Conservation (phyloP, 176 grass and related monocot genomes). For the Eleusine coracana region DNA sequence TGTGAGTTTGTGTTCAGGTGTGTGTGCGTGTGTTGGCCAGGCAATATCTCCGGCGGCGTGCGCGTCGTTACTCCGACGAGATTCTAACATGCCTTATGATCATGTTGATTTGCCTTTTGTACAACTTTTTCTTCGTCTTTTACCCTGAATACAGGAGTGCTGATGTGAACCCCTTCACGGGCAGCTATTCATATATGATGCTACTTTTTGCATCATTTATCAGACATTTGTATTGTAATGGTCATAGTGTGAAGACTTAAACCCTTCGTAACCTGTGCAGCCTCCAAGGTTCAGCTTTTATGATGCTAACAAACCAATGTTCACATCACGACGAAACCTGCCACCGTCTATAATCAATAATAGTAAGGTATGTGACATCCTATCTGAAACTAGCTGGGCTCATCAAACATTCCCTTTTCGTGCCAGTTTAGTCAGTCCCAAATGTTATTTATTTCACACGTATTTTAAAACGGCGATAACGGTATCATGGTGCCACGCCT, state of each 20-base stretch:
- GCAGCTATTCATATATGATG: background rate
- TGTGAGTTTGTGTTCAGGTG: too few species aligned
- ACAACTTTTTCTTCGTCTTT: background rate
- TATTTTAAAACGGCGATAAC: background rate
- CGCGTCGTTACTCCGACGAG: too few species aligned
- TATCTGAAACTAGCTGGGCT: conserved; percentile 2
- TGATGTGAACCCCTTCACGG: background rate
- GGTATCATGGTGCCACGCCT: background rate
- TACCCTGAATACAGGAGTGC: background rate
- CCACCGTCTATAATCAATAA: conserved; percentile 77
- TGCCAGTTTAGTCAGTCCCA: background rate
- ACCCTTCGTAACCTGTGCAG: conserved; percentile 42
- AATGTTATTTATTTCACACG: conserved; percentile 2
- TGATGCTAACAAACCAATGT: conserved; percentile 81
- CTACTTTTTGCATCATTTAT: background rate
- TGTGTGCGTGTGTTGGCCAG: too few species aligned
- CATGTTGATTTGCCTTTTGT: background rate
- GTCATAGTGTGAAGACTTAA: background rate
- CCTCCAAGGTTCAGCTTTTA: conserved; percentile 93
- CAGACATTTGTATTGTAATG: background rate
- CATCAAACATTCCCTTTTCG: background rate
- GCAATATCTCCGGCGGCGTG: too few species aligned
- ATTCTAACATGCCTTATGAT: conserved; percentile 14
- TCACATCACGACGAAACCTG: conserved; percentile 82
- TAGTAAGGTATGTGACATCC: conserved; percentile 57